Evolutionary conservation across 805 yeast genomes (phyloP).

Genomic region (Saccharomycopsis javanensis): DNA sequence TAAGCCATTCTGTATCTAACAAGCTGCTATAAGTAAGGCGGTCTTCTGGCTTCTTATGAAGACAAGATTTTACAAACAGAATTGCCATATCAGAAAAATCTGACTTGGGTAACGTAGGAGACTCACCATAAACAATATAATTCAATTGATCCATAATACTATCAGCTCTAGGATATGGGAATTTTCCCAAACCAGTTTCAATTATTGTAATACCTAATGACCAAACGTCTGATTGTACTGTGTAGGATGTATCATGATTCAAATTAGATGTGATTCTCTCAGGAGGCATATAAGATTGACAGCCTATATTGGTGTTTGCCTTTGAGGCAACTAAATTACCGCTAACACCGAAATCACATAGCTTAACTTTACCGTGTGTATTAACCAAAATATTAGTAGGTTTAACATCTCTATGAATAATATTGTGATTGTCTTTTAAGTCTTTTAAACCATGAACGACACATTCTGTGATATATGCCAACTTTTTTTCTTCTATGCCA

Average conservation of each 20-base stretch:
- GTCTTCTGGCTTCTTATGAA: constrained; percentile 68
- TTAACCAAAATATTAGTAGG: constrained; percentile 89
- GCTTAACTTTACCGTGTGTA: constrained; percentile 74
- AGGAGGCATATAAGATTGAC: constrained; percentile 98
- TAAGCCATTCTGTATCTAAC: constrained; percentile 76
- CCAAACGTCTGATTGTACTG: constrained; percentile 95
- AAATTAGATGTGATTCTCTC: constrained; percentile 73
- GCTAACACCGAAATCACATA: constrained; percentile 93
- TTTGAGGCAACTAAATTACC: constrained; percentile 92
- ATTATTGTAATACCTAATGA: constrained; percentile 78
- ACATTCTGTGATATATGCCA: constrained; percentile 70
- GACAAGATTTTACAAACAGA: constrained; percentile 66
- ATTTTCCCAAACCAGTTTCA: constrained; percentile 83
- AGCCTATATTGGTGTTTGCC: constrained; percentile 93
- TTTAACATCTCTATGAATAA: constrained; percentile 92
- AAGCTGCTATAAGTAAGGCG: constrained; percentile 76
- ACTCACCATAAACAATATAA: constrained; percentile 94
- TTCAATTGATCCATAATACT: constrained; percentile 86
- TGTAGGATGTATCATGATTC: constrained; percentile 66
- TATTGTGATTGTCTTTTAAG: constrained; percentile 81
- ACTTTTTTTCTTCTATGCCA: constrained; percentile 67
- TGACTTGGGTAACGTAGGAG: constrained; percentile 63
- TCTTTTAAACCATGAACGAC: constrained; percentile 76
- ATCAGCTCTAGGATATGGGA: constrained; percentile 95
- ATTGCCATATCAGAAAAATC: constrained; percentile 68